Conservation (phyloP, 169 alveolate species). For the Plasmodium reichenowi region DNA sequence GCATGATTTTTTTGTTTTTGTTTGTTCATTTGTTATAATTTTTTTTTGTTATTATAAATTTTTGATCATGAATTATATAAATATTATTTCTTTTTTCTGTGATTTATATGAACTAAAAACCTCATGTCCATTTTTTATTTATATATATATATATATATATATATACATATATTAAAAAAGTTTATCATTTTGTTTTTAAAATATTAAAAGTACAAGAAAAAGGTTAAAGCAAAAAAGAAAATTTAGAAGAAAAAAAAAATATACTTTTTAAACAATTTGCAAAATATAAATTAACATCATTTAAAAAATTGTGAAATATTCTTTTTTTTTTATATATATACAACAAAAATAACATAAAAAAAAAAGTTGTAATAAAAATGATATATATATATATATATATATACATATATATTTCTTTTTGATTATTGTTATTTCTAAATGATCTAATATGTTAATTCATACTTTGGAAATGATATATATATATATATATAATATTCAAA, state of each 20-base stretch:
- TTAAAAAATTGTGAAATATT: constrained; percentile 5
- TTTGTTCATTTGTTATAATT: too few species aligned
- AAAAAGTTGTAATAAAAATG: background rate
- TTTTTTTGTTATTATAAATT: too few species aligned
- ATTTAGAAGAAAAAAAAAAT: constrained; percentile 2
- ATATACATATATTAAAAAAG: constrained; percentile 7
- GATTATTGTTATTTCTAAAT: background rate
- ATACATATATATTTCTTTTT: background rate
- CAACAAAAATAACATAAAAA: constrained; percentile 19
- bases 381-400: background rate
- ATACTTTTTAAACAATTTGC: background rate
- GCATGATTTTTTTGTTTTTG: too few species aligned
- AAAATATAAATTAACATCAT: constrained; percentile 1
- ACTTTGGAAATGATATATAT: background rate
- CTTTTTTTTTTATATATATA: background rate
- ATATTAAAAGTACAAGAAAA: constrained; percentile 9
- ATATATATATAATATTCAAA: background rate
- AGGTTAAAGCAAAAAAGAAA: constrained; percentile 13
- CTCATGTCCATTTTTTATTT: too few species aligned
- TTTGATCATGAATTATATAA: too few species aligned
- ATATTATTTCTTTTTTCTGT: background rate
- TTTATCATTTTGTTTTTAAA: constrained; percentile 1
- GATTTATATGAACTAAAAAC: background rate
- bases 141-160: background rate
- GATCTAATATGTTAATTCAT: background rate